phyloP scores from a whole-genome alignment of 1,284 basidiomycete species.

The Crucibulum parvulum region DNA sequence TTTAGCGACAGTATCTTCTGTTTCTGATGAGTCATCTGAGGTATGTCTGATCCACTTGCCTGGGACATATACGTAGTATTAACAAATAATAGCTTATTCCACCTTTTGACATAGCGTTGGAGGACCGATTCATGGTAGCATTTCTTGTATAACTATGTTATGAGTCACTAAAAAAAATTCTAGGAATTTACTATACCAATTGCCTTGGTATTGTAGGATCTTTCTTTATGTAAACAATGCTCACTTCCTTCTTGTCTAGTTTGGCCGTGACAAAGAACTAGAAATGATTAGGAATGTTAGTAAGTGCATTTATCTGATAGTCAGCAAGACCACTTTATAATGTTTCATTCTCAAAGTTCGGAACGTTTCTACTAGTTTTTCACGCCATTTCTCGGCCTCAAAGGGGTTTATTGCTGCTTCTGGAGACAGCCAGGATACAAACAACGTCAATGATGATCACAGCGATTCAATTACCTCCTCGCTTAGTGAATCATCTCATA shows the following conservation, averaged over 20 bases:
- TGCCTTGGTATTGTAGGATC: conserved; percentile 51
- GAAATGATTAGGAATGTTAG: conserved; percentile 70
- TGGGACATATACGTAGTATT: background rate
- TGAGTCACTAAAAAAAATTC: background rate
- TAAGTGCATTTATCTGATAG: conserved; percentile 32
- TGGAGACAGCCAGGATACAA: conserved; percentile 41
- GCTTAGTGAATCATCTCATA: conserved; percentile 43
- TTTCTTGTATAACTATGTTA: background rate
- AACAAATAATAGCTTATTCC: conserved; percentile 60
- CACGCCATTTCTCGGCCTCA: conserved; percentile 54
- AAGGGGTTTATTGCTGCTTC: conserved; percentile 48
- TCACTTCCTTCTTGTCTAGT: conserved; percentile 40
- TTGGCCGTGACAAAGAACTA: conserved; percentile 73
- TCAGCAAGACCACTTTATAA: background rate
- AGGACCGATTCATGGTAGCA: conserved; percentile 66
- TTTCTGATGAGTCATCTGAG: conserved; percentile 63
- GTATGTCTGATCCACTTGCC: conserved; percentile 32
- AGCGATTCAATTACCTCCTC: conserved; percentile 52
- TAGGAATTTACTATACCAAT: conserved; percentile 75
- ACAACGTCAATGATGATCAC: conserved; percentile 45
- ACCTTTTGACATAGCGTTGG: conserved; percentile 64
- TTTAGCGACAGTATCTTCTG: conserved; percentile 60
- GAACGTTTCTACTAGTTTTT: conserved; percentile 68
- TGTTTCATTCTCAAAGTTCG: conserved; percentile 43
- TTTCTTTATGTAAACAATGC: conserved; percentile 1